Evolutionary conservation across 306 rosid genomes (phyloP), one percentile per base, ranked within the genome.

Genomic region (Lathyrus oleraceus): DNA sequence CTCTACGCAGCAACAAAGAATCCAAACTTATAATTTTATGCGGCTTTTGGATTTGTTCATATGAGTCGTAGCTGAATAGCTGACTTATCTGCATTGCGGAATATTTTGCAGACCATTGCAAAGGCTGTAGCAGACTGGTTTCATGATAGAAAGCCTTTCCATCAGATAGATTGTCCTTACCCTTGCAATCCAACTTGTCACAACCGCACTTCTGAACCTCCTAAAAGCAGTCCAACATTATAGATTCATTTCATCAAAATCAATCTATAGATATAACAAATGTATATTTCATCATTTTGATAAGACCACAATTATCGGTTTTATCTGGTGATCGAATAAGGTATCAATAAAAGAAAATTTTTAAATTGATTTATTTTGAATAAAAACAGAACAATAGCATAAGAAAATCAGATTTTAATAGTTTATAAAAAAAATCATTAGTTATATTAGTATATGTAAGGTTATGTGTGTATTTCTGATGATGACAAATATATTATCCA

Each of bases 181-280:
- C 96, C 98, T 54, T 93, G 97, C 96, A 93, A 93, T 32, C 98
- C 98, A 27, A 85, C 86, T 13, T 93, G 97, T 85, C 90, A 72
- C 70, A 85, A 84, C 83, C 89, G 82, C 5, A 40, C 82, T 69
- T 76, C 83, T 9, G 81, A 80, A 8, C 40, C 84, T 3, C 44
- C 32, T 11, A 42, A 81, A 10, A 73, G 70, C 51, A 54, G 49
- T 13, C 83, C 76, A 51, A 81, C 39, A 77, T 47, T 80, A 57
- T 83, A 77, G 82, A 77, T 81, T 65, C 63, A 69, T 66, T 73
- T 45, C 62, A 51, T 73, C 67, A 70, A 67, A 28, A 44, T 52
- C 30, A 52, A 17, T 72, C 35, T 10, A 65, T 36, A 61, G 5
- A 61, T 13, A 27, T 27, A 20, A 2, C 0, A 79, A 13, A 78